Conservation (phyloP, 169 alveolate species). For the Eimeria falciformis region DNA sequence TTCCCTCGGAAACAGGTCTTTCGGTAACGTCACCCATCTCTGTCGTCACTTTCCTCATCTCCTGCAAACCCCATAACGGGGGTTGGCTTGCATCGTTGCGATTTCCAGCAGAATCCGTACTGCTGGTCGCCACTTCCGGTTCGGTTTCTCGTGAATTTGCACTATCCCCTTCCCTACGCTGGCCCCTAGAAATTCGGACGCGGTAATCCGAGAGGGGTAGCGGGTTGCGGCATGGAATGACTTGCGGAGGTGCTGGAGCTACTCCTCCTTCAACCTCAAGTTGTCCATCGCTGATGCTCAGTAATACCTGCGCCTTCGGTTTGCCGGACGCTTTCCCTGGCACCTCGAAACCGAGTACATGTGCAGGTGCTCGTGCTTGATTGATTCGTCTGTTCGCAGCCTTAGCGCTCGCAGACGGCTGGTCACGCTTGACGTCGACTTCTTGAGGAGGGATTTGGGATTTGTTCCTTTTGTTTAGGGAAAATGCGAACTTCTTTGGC, state of each 20-base stretch:
- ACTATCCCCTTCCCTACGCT: not conserved
- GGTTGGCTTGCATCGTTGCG: constrained; percentile 4
- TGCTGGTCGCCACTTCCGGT: constrained; percentile 55
- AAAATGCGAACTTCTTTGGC: constrained; percentile 21
- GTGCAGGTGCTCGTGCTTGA: not conserved
- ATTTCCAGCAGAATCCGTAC: not conserved
- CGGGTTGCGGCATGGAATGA: constrained; percentile 10
- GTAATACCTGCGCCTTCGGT: not conserved
- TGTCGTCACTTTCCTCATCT: not conserved
- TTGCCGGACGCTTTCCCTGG: not conserved
- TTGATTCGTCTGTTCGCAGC: not conserved
- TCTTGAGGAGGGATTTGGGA: not conserved
- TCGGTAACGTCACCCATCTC: too few species aligned
- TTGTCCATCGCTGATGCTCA: constrained; percentile 11
- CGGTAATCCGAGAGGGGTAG: constrained; percentile 37
- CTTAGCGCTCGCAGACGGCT: not conserved
- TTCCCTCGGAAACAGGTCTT: too few species aligned
- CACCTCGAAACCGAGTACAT: not conserved
- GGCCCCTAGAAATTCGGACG: not conserved
- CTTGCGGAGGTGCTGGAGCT: not conserved
- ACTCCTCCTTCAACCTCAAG: constrained; percentile 1
- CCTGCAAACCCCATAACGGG: constrained; percentile 10
- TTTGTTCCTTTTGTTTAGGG: not conserved
- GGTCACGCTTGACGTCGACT: not conserved
- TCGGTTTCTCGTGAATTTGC: not conserved